These are phyloP conservation scores for Rhodamnia argentea DNA, from an alignment of 345 rosid genomes.

Conservation along the genomic window DNA sequence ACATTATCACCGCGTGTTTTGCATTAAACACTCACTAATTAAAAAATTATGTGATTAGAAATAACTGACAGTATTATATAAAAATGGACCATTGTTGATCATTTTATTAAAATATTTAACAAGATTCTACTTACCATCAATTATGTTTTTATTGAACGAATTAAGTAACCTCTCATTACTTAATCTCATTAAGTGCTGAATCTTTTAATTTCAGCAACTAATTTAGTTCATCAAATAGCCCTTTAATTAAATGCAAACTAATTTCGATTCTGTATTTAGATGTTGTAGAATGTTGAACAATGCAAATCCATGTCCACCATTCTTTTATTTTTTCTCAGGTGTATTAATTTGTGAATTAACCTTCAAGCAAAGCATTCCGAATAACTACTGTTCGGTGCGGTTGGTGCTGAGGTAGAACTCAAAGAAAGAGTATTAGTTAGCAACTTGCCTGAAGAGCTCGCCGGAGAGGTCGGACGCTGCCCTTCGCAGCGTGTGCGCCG, in stretches of 20 bases:
- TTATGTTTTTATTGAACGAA: background rate
- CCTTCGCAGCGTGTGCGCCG: constrained; percentile 77
- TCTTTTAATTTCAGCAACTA: background rate
- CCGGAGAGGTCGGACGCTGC: constrained; percentile 77
- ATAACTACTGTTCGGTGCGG: background rate
- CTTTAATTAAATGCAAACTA: background rate
- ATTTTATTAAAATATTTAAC: background rate
- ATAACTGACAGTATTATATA: too few species aligned
- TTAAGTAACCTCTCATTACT: background rate
- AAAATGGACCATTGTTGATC: background rate
- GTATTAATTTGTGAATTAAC: background rate
- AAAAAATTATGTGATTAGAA: too few species aligned
- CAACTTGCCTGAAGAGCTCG: constrained; percentile 83
- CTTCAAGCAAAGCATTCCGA: background rate
- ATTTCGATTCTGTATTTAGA: background rate
- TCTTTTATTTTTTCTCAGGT: background rate
- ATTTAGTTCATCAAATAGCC: background rate
- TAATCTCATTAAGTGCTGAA: background rate
- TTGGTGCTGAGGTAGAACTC: background rate
- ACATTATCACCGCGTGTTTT: too few species aligned
- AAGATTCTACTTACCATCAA: background rate
- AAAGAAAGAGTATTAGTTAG: background rate
- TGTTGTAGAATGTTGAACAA: background rate
- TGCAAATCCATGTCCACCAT: background rate
- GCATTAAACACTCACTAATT: too few species aligned